Percentiles rank a stretch among this genome's conserved stretches.
phyloP scores from a whole-genome alignment of 768 basidiomycete genomes.

The Suillus placidus region DNA sequence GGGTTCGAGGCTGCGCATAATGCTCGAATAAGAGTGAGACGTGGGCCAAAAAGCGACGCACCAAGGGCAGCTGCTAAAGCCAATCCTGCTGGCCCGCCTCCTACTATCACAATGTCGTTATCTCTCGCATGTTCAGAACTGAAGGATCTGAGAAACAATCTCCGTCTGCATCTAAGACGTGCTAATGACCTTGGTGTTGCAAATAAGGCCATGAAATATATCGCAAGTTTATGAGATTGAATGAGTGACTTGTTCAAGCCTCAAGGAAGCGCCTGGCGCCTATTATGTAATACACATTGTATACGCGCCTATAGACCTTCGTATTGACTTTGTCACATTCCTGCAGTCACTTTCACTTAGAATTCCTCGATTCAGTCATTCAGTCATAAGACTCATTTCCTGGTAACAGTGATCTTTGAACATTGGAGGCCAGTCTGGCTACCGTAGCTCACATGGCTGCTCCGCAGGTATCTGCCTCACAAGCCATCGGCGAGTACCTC shows the following conservation, averaged over 20 bases:
- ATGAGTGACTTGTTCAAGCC: background rate
- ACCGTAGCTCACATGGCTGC: constrained; percentile 30
- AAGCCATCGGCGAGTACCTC: constrained; percentile 86
- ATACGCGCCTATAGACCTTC: background rate
- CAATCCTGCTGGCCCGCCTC: constrained; percentile 91
- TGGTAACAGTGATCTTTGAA: background rate
- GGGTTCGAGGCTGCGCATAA: constrained; percentile 52
- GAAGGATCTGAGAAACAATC: constrained; percentile 18
- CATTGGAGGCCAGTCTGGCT: background rate
- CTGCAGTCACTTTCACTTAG: background rate
- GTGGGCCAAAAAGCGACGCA: constrained; percentile 37
- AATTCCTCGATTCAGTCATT: background rate
- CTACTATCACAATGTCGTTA: constrained; percentile 91
- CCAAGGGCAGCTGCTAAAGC: constrained; percentile 87
- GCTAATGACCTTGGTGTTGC: constrained; percentile 13
- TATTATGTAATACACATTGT: background rate
- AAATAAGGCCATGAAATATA: constrained; percentile 15
- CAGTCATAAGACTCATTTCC: background rate
- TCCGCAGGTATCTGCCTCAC: constrained; percentile 71
- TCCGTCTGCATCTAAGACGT: constrained; percentile 13
- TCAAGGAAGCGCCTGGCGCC: background rate
- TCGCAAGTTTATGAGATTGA: background rate
- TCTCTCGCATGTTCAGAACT: constrained; percentile 41
- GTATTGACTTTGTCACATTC: background rate
- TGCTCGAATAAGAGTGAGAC: background rate